A percentile compares a stretch with the other conserved stretches of the same genome.
phyloP scores from a whole-genome alignment of 73 alveolate species.

The Effrenium voratum region DNA sequence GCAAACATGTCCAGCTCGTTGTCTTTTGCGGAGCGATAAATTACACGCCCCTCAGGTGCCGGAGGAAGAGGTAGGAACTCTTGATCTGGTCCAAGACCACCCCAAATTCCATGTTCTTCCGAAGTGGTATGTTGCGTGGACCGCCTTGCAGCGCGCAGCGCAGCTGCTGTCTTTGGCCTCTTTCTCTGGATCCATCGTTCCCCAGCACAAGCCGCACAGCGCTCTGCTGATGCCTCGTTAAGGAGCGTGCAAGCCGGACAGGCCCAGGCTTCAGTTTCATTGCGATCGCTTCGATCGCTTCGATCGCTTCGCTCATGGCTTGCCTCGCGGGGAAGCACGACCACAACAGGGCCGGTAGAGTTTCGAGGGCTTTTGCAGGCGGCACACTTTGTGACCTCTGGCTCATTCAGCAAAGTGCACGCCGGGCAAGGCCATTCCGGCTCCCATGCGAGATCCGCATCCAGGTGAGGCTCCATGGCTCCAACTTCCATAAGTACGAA shows the following conservation, averaged over 20 bases:
- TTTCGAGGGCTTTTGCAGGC: constrained; percentile 34
- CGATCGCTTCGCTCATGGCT: neutral
- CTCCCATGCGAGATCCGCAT: constrained; percentile 72
- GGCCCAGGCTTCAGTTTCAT: constrained; percentile 34
- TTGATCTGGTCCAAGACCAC: constrained; percentile 86
- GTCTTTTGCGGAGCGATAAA: constrained; percentile 70
- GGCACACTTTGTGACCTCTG: neutral
- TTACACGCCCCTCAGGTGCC: constrained; percentile 58
- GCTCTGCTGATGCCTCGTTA: neutral
- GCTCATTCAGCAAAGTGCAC: constrained; percentile 43
- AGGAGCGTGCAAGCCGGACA: constrained; percentile 71
- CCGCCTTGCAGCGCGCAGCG: constrained; percentile 27
- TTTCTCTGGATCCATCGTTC: constrained; percentile 68
- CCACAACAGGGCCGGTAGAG: constrained; percentile 6
- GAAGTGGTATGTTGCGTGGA: neutral
- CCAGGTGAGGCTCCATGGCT: constrained; percentile 58
- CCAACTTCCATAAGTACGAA: no score
- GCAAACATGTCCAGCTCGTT: constrained; percentile 57
- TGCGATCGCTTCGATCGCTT: neutral
- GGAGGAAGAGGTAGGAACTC: constrained; percentile 77
- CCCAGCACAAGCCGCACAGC: constrained; percentile 50
- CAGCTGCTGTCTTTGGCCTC: constrained; percentile 82
- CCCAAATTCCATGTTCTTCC: constrained; percentile 74
- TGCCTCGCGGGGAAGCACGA: constrained; percentile 39
- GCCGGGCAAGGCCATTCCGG: constrained; percentile 76